Evolutionary conservation across 2,329 filamentous ascomycete species (phyloP).

Genomic region (Colletotrichum limetticola): DNA sequence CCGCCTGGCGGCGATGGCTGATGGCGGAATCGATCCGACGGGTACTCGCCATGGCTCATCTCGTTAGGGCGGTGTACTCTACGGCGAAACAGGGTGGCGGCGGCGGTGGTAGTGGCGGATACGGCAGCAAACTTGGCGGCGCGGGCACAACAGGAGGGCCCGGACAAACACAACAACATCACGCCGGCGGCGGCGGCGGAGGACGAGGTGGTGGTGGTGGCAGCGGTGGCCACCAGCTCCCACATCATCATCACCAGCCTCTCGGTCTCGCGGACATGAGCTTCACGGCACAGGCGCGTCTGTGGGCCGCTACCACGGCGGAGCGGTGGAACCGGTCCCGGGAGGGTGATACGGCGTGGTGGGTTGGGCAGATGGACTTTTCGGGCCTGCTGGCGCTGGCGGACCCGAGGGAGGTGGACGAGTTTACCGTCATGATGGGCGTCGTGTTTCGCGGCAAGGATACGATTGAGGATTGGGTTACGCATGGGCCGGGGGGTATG

Average conservation of each 20-base stretch:
- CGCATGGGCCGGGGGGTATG: conserved; percentile 22
- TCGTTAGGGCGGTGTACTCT: conserved; percentile 34
- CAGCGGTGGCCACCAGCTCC: not conserved
- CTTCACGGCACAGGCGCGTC: conserved; percentile 34
- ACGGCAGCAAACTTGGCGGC: conserved; percentile 15
- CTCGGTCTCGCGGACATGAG: conserved; percentile 32
- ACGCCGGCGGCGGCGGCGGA: not conserved
- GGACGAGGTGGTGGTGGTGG: conserved; percentile 4
- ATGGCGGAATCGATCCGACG: conserved; percentile 36
- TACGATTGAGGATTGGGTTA: conserved; percentile 35
- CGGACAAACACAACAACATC: not conserved
- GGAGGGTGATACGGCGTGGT: conserved; percentile 32
- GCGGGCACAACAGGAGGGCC: not conserved
- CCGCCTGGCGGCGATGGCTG: conserved; percentile 36
- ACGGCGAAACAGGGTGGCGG: conserved; percentile 32
- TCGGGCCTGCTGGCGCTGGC: conserved; percentile 31
- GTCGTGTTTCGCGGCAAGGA: conserved; percentile 34
- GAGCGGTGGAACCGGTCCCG: conserved; percentile 35
- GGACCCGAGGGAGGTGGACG: conserved; percentile 33
- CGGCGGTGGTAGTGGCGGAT: not conserved
- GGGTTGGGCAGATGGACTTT: conserved; percentile 36
- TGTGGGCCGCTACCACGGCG: conserved; percentile 35
- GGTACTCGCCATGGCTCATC: conserved; percentile 32
- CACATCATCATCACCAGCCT: conserved; percentile 13
- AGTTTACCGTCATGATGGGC: conserved; percentile 32